Evolutionary conservation across 2,329 filamentous ascomycete species (phyloP).

Genomic region (Fonsecaea erecta): DNA sequence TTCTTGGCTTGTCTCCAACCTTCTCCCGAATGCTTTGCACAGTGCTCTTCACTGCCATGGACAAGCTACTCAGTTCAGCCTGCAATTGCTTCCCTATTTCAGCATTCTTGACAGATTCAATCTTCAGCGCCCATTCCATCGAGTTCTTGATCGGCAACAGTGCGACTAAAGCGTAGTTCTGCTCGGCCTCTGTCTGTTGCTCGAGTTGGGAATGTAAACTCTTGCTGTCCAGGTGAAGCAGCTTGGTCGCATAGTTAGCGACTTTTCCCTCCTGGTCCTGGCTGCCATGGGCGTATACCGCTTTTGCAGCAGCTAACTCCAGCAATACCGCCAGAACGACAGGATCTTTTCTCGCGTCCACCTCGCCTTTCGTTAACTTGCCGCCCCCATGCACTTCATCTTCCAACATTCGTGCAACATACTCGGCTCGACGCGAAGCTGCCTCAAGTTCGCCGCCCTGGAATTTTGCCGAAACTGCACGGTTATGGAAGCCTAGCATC

Average conservation of each 20-base stretch:
- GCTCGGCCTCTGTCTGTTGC: not conserved
- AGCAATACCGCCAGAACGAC: constrained; percentile 51
- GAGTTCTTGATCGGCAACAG: constrained; percentile 48
- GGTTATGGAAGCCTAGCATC: constrained; percentile 46
- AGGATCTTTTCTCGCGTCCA: constrained; percentile 47
- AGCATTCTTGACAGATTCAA: constrained; percentile 38
- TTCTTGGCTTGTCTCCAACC: constrained; percentile 42
- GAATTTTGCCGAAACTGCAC: constrained; percentile 44
- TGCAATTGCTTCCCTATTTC: constrained; percentile 38
- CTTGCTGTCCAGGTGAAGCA: constrained; percentile 40
- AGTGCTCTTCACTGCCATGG: constrained; percentile 57
- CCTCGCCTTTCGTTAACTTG: constrained; percentile 21
- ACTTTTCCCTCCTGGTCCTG: constrained; percentile 50
- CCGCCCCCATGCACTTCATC: constrained; percentile 40
- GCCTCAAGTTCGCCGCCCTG: constrained; percentile 41
- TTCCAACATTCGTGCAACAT: constrained; percentile 45
- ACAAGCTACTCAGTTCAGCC: constrained; percentile 36
- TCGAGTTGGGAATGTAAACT: not conserved
- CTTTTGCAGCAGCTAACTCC: constrained; percentile 52
- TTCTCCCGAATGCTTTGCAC: constrained; percentile 47
- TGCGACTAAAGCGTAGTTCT: constrained; percentile 38
- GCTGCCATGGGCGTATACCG: constrained; percentile 44
- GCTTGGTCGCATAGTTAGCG: constrained; percentile 45
- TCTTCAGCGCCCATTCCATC: constrained; percentile 46
- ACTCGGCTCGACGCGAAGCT: constrained; percentile 43